Conservation (phyloP, 352 stramenopile genomes). For the Phytophthora hibernalis region DNA sequence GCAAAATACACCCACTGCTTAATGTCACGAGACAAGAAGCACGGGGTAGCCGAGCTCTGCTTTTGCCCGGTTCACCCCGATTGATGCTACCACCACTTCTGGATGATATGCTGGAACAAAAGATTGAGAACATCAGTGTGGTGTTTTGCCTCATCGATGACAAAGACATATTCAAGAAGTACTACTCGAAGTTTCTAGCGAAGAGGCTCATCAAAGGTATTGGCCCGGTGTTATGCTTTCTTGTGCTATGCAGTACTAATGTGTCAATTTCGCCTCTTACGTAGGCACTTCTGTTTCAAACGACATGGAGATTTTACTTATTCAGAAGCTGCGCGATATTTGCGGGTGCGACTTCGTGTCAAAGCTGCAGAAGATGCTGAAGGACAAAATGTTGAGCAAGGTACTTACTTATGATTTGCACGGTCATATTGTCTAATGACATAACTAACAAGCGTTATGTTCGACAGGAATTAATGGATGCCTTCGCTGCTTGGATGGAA, state of each 20-base stretch:
- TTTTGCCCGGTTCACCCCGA: slow-evolving; percentile 33
- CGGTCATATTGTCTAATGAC: not conserved
- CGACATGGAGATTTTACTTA: slow-evolving; percentile 80
- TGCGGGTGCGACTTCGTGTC: slow-evolving; percentile 89
- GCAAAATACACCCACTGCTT: slow-evolving; percentile 88
- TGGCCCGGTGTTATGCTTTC: not conserved
- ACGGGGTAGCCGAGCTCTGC: slow-evolving; percentile 26
- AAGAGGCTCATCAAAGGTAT: slow-evolving; percentile 88
- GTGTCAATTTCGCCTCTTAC: not conserved
- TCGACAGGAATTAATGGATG: slow-evolving; percentile 64
- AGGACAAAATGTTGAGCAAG: slow-evolving; percentile 88
- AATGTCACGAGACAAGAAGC: slow-evolving; percentile 80
- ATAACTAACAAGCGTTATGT: slow-evolving; percentile 9
- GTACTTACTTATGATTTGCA: slow-evolving; percentile 46
- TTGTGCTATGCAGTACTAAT: not conserved
- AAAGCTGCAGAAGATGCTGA: slow-evolving; percentile 91
- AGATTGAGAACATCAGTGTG: slow-evolving; percentile 84
- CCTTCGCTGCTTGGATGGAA: slow-evolving; percentile 78
- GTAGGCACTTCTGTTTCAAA: slow-evolving; percentile 71
- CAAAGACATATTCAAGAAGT: slow-evolving; percentile 92
- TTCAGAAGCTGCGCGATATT: slow-evolving; percentile 87
- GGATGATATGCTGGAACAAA: slow-evolving; percentile 75
- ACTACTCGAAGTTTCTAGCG: slow-evolving; percentile 86
- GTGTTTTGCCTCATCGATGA: slow-evolving; percentile 91
- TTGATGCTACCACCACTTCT: slow-evolving; percentile 23